These are phyloP conservation scores for Cadophora malorum DNA, from an alignment of 2,329 filamentous ascomycete species.

Conservation along the genomic window DNA sequence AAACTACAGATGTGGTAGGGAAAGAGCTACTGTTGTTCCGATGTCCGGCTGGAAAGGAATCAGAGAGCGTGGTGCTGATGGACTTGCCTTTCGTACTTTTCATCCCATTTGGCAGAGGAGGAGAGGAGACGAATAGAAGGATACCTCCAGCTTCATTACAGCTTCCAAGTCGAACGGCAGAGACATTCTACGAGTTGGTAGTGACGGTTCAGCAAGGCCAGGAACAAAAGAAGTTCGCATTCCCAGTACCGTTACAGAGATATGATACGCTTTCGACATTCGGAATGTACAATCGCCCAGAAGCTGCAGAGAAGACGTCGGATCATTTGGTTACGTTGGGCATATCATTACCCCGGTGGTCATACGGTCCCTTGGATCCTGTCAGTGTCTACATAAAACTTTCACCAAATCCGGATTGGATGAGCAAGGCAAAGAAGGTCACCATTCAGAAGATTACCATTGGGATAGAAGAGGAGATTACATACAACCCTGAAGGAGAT, in stretches of 20 bases:
- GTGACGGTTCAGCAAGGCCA: constrained; percentile 94
- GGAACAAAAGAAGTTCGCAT: constrained; percentile 87
- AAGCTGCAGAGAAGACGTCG: constrained; percentile 82
- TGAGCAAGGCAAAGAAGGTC: constrained; percentile 87
- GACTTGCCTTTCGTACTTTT: constrained; percentile 97
- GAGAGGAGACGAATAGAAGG: constrained; percentile 85
- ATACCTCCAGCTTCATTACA: constrained; percentile 93
- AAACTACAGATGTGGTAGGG: constrained; percentile 90
- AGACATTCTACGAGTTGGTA: constrained; percentile 96
- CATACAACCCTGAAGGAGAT: constrained; percentile 97
- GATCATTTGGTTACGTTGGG: constrained; percentile 92
- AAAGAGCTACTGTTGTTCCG: constrained; percentile 94
- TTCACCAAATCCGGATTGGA: constrained; percentile 89
- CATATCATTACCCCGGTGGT: constrained; percentile 93
- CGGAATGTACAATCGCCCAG: constrained; percentile 98
- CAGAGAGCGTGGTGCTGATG: constrained; percentile 91
- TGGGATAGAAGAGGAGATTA: constrained; percentile 94
- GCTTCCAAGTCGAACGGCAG: constrained; percentile 89
- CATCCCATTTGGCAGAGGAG: constrained; percentile 91
- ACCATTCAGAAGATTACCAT: constrained; percentile 95
- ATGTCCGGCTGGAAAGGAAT: constrained; percentile 82
- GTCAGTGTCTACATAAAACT: constrained; percentile 96
- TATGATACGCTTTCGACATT: constrained; percentile 98
- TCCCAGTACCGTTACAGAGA: constrained; percentile 87
- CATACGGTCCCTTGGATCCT: constrained; percentile 92